Evolutionary conservation across 1,139 yeast species (phyloP), one percentile per base, ranked within the genome.

Genomic region (Komagataea norvegica): DNA sequence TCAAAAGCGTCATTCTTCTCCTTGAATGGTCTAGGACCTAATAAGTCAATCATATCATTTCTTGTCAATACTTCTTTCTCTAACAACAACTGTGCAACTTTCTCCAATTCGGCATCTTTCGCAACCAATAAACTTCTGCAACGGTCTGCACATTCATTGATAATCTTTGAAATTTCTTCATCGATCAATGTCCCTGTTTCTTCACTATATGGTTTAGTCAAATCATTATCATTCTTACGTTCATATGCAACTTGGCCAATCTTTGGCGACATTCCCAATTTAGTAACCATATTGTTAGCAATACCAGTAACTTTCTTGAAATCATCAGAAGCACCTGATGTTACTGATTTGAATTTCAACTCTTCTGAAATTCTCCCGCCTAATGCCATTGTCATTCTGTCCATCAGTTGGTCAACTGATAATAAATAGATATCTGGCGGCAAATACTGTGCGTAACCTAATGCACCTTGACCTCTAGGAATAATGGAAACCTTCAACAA

Each of bases 301-400:
- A 82, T 79, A 44, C 71, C 74, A 1, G 91, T 83, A 26, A 82
- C 81, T 54, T 83, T 82, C 57, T 81, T 82, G 61, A 83, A 80
- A 60, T 83, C 93, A 57, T 83, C 91, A 16, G 82, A 76, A 0
- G 88, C 93, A 38, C 91, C 93, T 50, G 85, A 77, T 6, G 91
- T 82, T 2, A 83, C 86, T n/a, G 85, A 76, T 34, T 72, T 72
- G 52, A 83, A 83, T 58, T 82, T 85, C 33, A 83, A 57, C 53
- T 82, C 91, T 59, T 83, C 93, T 35, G 83, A 74, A 13, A 83
- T 88, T 56, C 93, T 68, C 15, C 93, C 93, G 43, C 88, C 93
- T 23, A 83, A 61, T 1, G 89, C 73, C 91, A 83, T 83, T 25
- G 83, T 77, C 83, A 83, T 81, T 51, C 87, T 68, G 57, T 83